Base-by-base conservation (phyloP, 2,329 filamentous ascomycete genomes). In the Emergomyces orientalis region DNA sequence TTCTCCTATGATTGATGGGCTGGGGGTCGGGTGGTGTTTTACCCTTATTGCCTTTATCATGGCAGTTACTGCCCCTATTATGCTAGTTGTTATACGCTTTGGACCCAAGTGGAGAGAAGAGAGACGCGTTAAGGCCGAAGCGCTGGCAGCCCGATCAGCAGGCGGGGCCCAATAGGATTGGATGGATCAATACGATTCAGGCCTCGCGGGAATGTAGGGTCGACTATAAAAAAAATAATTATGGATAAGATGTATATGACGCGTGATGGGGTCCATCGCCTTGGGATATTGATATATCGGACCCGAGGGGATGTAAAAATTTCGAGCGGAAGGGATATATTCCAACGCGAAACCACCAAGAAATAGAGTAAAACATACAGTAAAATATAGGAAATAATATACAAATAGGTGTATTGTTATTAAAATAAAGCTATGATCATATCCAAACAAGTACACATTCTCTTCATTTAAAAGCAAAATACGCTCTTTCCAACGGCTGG, bases 401-500 rank as follows among this genome's bases (percentile, higher is more conserved):
- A 47, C 47, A 13, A 45, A 27, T 9, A 60, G 13, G 19, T 19
- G 11, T 37, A 39, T 22, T 37, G 27, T 25, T n/a, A 39, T 51
- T 37, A 19, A 47, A 52, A 3, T 51, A 19, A 32, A 39, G 6
- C 11, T 39, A 39, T 51, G 22, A 51, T 30, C 47, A 30, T 32
- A 41, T 37, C 41, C 17, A 45, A 59, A 32, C 34, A 43, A 41
- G 30, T 58, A 32, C 32, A 32, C 3, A 3, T 3, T 30, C 30
- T 41, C 19, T 65, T 73, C 66, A 77, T 63, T 71, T 69, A 64
- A 88, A 79, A 32, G 85, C 86, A 67, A 85, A 81, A 64, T 87
- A 81, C 9, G 87, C 86, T 65, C 81, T 78, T 73, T 92, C 88
- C 66, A 88, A 69, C 19, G 88, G 83, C 67, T 86, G 81, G 71